These are phyloP conservation scores for Geranium incanum DNA, from an alignment of 441 rosid species.

Conservation along the genomic window DNA sequence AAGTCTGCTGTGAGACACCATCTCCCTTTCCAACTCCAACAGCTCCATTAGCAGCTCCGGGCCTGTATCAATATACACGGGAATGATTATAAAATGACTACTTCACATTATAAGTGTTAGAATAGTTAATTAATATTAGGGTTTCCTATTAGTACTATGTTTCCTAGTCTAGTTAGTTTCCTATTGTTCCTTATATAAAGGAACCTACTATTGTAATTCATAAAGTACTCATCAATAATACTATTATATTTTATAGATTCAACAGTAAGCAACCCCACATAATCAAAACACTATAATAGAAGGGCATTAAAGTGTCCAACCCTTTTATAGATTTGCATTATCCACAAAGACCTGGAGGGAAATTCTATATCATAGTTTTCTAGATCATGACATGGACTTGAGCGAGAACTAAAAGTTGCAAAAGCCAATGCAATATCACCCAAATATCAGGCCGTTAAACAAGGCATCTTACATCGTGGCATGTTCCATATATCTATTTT, in stretches of 20 bases:
- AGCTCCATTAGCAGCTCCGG: slow-evolving; percentile 60
- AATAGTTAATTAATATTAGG: no score
- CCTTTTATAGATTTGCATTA: background rate
- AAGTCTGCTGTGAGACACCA: slow-evolving; percentile 45
- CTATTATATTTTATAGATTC: background rate
- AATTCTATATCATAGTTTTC: background rate
- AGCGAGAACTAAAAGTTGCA: slow-evolving; percentile 3
- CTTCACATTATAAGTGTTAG: background rate
- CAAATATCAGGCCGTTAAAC: background rate
- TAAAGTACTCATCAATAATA: slow-evolving; percentile 2
- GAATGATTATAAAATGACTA: background rate
- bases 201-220: no score
- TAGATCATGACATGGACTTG: background rate
- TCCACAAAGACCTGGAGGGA: slow-evolving; percentile 1
- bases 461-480: background rate
- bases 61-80: slow-evolving; percentile 41
- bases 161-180: no score
- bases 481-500: background rate
- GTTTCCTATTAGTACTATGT: no score
- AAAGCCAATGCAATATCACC: background rate
- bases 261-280: background rate
- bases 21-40: slow-evolving; percentile 67
- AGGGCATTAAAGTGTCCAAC: background rate
- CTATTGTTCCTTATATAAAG: no score
- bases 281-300: background rate